Base-by-base conservation (phyloP, 108 stramenopile species). In the Fistulifera solaris region DNA sequence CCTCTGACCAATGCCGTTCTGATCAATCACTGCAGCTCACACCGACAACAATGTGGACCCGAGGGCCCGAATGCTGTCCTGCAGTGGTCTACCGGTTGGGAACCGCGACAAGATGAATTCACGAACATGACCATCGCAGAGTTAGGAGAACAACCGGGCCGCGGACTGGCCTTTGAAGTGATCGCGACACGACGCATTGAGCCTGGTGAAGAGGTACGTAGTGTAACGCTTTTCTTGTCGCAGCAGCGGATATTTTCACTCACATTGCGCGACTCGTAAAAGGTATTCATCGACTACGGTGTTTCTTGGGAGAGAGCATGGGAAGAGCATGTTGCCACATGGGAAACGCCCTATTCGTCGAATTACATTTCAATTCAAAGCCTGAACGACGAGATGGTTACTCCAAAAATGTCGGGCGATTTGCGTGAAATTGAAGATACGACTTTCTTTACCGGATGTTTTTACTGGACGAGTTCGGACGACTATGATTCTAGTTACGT, bases 141-240 rank as follows among this genome's bases (percentile, higher is more conserved):
- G 22, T 45, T 83, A 27, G 65, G 59, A 27, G 40, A 65, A 27
- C 48, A 75, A 49, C 61, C 61, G 54, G 67, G 53, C 8, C 58
- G 73, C 39, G 77, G 75, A 6, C 73, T 89, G 44, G 52, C 81
- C 28, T 47, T 90, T 38, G 84, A 90, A 63, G 66, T 90, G 51
- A 71, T 83, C 21, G 88, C 88, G 43, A 73, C 68, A 14, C 67
- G 66, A 25, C 73, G 81, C 46, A 90, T 90, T 40, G 60, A 49
- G 19, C 68, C 76, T 56, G 84, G 74, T 0, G 74, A 76, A 49
- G 74, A 76, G 60, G 31, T 35, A 6, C 31, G 31, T 35, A 3
- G 25, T 2, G 6, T 35, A 8, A 8, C 6, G 8, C 31, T 35
- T 35, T 3, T 35, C 6, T 35, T 8, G 31, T 8, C 8, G 6